Conservation (phyloP, 108 stramenopile species). For the Cylindrotheca closterium region DNA sequence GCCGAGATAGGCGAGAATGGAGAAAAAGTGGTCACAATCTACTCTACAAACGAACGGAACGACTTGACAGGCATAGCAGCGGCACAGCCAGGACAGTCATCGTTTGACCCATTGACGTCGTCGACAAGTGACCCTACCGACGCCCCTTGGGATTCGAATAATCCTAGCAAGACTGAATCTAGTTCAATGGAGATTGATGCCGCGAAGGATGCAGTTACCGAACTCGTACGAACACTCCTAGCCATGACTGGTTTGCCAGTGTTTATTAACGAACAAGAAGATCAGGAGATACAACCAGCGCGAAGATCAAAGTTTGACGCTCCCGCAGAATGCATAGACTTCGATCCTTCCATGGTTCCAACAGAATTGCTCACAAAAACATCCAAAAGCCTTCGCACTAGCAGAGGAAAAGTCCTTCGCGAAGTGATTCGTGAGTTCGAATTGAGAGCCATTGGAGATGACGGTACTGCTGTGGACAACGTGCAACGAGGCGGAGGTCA, state of each 20-base stretch:
- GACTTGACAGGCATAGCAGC: conserved; percentile 73
- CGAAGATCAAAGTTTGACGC: conserved; percentile 13
- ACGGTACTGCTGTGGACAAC: conserved; percentile 79
- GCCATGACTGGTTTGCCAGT: conserved; percentile 82
- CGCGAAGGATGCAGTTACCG: conserved; percentile 62
- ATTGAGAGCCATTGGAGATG: conserved; percentile 78
- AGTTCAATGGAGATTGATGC: conserved; percentile 50
- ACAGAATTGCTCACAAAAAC: conserved; percentile 48
- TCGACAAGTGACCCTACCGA: conserved; percentile 12
- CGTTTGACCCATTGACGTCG: conserved; percentile 16
- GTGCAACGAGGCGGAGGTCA: conserved; percentile 77
- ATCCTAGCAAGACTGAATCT: conserved; percentile 24
- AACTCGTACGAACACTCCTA: conserved; percentile 61
- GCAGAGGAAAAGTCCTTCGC: conserved; percentile 60
- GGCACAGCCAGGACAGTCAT: conserved; percentile 37
- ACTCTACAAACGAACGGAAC: conserved; percentile 79
- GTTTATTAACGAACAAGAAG: conserved; percentile 56
- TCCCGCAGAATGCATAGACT: conserved; percentile 63
- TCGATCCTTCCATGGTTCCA: conserved; percentile 72
- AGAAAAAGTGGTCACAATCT: conserved; percentile 78
- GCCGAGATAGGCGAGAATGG: conserved; percentile 73
- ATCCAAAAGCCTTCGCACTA: conserved; percentile 58
- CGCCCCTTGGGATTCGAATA: conserved; percentile 42
- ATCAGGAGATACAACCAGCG: conserved; percentile 20
- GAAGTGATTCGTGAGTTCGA: conserved; percentile 77